These are phyloP conservation scores for Keithomyces neogunnii DNA, from an alignment of 2,329 filamentous ascomycete genomes.

Conservation along the genomic window DNA sequence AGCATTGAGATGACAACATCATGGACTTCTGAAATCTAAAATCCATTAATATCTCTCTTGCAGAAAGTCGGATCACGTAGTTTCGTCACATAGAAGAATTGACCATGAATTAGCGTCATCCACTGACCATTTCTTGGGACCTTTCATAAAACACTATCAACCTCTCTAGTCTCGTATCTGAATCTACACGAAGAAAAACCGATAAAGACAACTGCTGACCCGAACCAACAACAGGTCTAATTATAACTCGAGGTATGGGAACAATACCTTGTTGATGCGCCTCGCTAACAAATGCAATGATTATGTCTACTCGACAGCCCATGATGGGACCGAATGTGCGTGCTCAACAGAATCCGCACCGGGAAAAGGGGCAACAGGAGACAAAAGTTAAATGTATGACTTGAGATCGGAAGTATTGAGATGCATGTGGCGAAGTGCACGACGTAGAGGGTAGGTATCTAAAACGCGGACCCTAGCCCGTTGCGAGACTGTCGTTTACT, in stretches of 20 bases:
- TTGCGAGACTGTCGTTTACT: conserved; percentile 92
- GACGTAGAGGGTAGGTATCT: background rate
- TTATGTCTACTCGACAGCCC: conserved; percentile 9
- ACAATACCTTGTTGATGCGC: conserved; percentile 22
- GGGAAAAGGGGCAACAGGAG: conserved; percentile 59
- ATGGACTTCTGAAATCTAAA: no score
- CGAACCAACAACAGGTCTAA: background rate
- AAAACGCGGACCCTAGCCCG: conserved; percentile 85
- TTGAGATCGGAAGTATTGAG: background rate
- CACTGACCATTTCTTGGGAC: no score
- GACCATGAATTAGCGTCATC: no score
- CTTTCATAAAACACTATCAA: background rate
- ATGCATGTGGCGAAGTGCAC: background rate
- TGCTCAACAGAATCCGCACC: background rate
- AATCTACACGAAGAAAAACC: background rate
- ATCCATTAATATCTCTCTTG: no score
- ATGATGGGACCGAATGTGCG: background rate
- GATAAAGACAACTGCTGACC: background rate
- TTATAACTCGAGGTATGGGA: conserved; percentile 8
- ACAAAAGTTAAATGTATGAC: background rate
- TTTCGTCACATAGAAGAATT: no score
- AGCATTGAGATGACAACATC: no score
- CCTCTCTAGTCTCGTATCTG: background rate
- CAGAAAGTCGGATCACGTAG: no score
- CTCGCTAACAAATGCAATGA: conserved; percentile 24